These are phyloP conservation scores for Tubosaeta sp. DNA, from an alignment of 768 basidiomycete species.

Conservation along the genomic window DNA sequence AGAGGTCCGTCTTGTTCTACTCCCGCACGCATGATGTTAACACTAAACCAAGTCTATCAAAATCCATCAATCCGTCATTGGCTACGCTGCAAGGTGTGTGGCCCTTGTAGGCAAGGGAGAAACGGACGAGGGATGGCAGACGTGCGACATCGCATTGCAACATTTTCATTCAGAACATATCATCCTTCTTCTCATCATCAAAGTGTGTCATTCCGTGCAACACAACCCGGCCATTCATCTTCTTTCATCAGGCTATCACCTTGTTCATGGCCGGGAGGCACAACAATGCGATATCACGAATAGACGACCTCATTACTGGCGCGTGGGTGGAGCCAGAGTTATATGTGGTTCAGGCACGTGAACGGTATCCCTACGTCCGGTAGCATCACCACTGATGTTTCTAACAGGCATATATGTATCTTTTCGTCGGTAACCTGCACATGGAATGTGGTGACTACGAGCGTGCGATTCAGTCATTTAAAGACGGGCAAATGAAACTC, in stretches of 20 bases:
- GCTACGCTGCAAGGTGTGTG: not conserved
- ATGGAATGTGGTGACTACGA: not conserved
- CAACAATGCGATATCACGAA: conserved; percentile 2
- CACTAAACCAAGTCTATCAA: not conserved
- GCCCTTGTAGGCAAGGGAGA: not conserved
- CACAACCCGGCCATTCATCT: not conserved
- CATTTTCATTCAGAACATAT: not conserved
- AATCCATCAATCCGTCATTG: not conserved
- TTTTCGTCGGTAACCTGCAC: not conserved
- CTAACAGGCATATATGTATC: not conserved
- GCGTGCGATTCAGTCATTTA: not conserved
- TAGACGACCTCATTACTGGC: not conserved
- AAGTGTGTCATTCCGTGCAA: not conserved
- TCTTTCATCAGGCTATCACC: not conserved
- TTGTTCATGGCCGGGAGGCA: conserved; percentile 4
- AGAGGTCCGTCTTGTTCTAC: not conserved
- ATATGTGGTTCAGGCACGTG: not conserved
- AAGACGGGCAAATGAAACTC: not conserved
- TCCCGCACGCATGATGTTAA: not conserved
- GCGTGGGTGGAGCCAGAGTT: not conserved
- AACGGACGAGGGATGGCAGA: not conserved
- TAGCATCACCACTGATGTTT: not conserved
- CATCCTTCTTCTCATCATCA: not conserved
- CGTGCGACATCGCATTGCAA: conserved; percentile 1
- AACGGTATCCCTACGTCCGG: not conserved